Percentiles rank a stretch among this genome's conserved stretches.
These are phyloP conservation scores for Fusarium nanum DNA, from an alignment of 2,329 filamentous ascomycete genomes.

Conservation along the genomic window DNA sequence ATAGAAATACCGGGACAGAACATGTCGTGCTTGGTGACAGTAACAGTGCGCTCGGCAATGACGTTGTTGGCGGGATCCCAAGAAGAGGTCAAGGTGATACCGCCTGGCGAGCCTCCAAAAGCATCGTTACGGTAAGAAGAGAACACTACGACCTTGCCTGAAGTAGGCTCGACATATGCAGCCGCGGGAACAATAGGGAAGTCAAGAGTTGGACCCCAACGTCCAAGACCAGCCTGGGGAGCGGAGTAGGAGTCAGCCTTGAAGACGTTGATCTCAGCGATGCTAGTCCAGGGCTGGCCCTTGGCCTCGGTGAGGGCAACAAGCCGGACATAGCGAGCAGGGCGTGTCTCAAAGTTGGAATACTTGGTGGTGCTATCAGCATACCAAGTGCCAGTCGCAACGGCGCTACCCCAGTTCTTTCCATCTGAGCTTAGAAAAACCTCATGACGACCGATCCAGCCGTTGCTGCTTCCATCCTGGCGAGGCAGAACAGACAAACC, in stretches of 20 bases:
- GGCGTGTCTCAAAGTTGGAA: constrained; percentile 31
- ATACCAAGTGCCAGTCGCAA: constrained; percentile 32
- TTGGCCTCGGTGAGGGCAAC: constrained; percentile 10
- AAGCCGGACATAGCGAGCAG: constrained; percentile 28
- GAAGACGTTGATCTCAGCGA: constrained; percentile 35
- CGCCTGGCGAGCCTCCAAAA: constrained; percentile 10
- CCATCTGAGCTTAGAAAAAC: constrained; percentile 27
- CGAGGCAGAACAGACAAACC: constrained; percentile 29
- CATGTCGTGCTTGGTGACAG: constrained; percentile 64
- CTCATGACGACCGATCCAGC: constrained; percentile 19
- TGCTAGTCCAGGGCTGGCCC: constrained; percentile 25
- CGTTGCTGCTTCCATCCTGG: not conserved
- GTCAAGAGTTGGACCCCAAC: constrained; percentile 29
- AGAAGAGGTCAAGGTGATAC: constrained; percentile 15
- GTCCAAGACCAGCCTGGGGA: constrained; percentile 8
- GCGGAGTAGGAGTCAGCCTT: constrained; percentile 8
- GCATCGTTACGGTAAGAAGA: constrained; percentile 15
- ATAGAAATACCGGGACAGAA: constrained; percentile 67
- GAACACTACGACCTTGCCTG: constrained; percentile 27
- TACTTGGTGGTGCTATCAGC: constrained; percentile 22
- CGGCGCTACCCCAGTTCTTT: constrained; percentile 17
- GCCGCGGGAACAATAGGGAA: constrained; percentile 37
- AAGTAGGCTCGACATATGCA: constrained; percentile 26
- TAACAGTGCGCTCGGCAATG: constrained; percentile 35
- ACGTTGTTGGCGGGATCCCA: constrained; percentile 13